These are phyloP conservation scores for Fraxinus anomala DNA, from an alignment of 257 asterid genomes.

Conservation along the genomic window DNA sequence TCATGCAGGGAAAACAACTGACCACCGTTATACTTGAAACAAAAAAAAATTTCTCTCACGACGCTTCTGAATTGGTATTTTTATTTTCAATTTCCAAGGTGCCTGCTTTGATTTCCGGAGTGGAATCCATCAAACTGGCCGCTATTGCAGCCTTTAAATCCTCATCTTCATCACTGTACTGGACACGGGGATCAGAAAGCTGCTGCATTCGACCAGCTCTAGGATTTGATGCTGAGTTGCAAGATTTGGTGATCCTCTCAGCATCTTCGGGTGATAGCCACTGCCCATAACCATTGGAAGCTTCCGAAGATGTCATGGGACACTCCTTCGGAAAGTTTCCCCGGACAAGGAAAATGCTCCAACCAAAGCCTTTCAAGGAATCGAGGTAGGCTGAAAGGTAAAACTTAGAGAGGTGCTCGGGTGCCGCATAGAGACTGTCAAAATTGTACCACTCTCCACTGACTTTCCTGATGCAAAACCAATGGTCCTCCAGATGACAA, in stretches of 20 bases:
- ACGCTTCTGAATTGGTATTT: conserved; percentile 23
- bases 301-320: conserved; percentile 73
- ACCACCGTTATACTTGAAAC: background rate
- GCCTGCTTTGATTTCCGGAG: conserved; percentile 35
- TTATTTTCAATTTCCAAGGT: conserved; percentile 35
- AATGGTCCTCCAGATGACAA: conserved; percentile 88
- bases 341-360: conserved; percentile 93
- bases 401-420: conserved; percentile 93
- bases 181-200: conserved; percentile 30
- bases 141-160: conserved; percentile 97
- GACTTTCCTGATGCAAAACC: conserved; percentile 95
- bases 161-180: conserved; percentile 65
- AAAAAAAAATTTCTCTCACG: conserved; percentile 23
- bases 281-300: conserved; percentile 84
- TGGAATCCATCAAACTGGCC: conserved; percentile 79
- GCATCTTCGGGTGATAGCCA: conserved; percentile 96
- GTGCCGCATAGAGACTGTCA: conserved; percentile 56
- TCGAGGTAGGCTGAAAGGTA: conserved; percentile 96
- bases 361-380: conserved; percentile 78
- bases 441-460: conserved; percentile 76
- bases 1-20: background rate
- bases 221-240: conserved; percentile 45
- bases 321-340: conserved; percentile 90
- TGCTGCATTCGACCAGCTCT: conserved; percentile 30
- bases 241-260: conserved; percentile 76